Evolutionary conservation across 2,329 filamentous ascomycete species (phyloP).

Genomic region (Trematosphaeria pertusa): DNA sequence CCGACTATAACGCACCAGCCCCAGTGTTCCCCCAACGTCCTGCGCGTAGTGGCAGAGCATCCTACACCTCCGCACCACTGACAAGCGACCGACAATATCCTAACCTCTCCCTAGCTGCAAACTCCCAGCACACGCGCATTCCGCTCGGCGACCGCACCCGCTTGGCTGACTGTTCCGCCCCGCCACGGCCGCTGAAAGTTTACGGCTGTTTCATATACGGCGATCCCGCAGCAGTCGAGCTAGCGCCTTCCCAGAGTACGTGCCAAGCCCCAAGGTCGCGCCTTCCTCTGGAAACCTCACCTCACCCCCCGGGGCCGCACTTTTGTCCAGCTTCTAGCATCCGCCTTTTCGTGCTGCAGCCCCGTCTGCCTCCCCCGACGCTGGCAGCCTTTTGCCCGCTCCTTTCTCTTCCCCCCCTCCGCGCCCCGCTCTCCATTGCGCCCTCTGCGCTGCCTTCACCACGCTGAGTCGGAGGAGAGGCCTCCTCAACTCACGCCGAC

Average conservation of each 20-base stretch:
- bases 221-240: too few species aligned
- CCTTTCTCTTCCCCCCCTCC: conserved; percentile 13
- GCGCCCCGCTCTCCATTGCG: conserved; percentile 31
- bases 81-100: too few species aligned
- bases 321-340: conserved; percentile 11
- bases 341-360: conserved; percentile 16
- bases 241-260: too few species aligned
- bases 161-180: too few species aligned
- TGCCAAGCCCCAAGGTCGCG: conserved; percentile 4
- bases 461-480: conserved; percentile 19
- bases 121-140: too few species aligned
- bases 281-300: conserved; percentile 7
- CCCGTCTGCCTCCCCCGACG: conserved; percentile 23
- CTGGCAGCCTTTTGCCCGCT: conserved; percentile 25
- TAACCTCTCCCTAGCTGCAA: too few species aligned
- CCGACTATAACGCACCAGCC: too few species aligned
- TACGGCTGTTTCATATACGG: background rate
- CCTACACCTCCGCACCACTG: too few species aligned
- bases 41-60: too few species aligned
- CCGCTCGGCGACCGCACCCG: too few species aligned
- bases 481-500: conserved; percentile 23
- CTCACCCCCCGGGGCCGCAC: conserved; percentile 1
- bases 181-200: background rate
- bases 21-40: too few species aligned
- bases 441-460: conserved; percentile 30